phyloP scores from a whole-genome alignment of 768 basidiomycete species.

The Mycena chlorophos region DNA sequence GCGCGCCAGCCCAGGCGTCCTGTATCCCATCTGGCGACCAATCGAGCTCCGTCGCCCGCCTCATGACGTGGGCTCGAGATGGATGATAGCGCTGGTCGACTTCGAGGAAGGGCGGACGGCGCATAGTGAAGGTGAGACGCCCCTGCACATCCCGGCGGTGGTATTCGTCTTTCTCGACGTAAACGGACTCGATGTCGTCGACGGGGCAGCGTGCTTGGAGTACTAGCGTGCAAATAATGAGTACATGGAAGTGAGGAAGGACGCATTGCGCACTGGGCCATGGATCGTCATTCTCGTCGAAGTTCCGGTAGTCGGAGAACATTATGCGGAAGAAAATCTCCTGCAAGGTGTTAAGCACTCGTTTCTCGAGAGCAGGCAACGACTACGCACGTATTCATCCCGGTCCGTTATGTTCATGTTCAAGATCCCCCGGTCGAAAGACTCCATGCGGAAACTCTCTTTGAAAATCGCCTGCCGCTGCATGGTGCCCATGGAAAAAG shows the following conservation, averaged over 20 bases:
- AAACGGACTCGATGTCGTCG: conserved; percentile 15
- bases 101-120: conserved; percentile 17
- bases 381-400: conserved; percentile 1
- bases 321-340: conserved; percentile 13
- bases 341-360: background rate
- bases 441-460: conserved; percentile 5
- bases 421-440: conserved; percentile 7
- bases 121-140: conserved; percentile 13
- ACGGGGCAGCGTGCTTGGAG: conserved; percentile 10
- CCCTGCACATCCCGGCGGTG: background rate
- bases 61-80: background rate
- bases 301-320: conserved; percentile 6
- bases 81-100: conserved; percentile 13
- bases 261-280: conserved; percentile 13
- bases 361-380: background rate
- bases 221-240: background rate
- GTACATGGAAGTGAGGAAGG: background rate
- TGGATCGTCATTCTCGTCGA: background rate
- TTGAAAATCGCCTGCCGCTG: conserved; percentile 13
- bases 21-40: conserved; percentile 14
- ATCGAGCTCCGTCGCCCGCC: conserved; percentile 19
- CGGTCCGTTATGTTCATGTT: conserved; percentile 3
- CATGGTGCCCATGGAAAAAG: conserved; percentile 18
- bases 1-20: conserved; percentile 5
- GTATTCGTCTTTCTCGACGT: background rate